Conservation (phyloP, 257 asterid species). For the Mentha longifolia region DNA sequence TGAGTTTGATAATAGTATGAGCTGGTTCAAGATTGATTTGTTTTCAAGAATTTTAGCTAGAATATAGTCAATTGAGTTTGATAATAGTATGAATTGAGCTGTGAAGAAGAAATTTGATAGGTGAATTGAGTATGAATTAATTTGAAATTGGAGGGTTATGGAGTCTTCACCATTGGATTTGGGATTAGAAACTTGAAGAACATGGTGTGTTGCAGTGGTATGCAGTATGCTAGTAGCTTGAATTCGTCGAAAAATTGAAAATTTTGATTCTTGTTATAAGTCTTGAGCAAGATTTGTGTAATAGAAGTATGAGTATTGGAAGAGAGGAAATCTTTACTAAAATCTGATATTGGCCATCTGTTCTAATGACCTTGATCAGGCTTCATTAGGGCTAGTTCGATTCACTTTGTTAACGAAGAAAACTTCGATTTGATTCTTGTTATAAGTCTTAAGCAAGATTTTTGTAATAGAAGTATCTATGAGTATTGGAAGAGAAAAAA, state of each 20-base stretch:
- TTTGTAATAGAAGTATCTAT: not conserved
- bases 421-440: not conserved
- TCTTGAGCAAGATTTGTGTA: not conserved
- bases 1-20: not conserved
- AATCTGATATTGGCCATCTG: not conserved
- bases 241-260: not conserved
- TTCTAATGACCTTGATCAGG: not conserved
- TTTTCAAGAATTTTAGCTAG: constrained; percentile 3
- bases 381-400: not conserved
- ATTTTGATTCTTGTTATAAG: not conserved
- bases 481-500: not conserved
- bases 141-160: not conserved
- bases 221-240: not conserved
- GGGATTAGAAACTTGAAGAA: not conserved
- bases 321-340: not conserved
- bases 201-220: not conserved
- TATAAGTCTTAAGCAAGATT: too few species aligned
- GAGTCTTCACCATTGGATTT: constrained; percentile 4
- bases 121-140: not conserved
- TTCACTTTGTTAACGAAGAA: not conserved
- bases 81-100: not conserved
- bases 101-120: not conserved
- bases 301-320: not conserved
- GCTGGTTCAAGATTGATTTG: constrained; percentile 10
- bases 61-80: not conserved